Base-by-base conservation (phyloP, 768 basidiomycete species). In the Russula ochroleuca region DNA sequence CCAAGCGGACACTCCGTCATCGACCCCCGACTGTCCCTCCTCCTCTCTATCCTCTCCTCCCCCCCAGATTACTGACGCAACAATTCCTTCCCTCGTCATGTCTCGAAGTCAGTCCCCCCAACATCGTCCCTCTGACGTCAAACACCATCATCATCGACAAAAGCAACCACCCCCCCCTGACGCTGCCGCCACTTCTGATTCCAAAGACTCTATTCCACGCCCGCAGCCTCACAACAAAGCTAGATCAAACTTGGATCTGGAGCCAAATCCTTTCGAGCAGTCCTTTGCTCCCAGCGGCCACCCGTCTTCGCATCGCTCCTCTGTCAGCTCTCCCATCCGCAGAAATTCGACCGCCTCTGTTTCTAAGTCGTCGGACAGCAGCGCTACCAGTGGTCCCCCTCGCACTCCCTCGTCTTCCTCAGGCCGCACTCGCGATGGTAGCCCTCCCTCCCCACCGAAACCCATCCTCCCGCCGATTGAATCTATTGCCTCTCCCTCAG, bases 231-330 rank as follows among this genome's bases (percentile, higher is more conserved):
- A 15, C 61, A 68, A 15, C 61, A 68, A 56, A 79, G 40, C 81
- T 9, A 83, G 73, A 83, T 78, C 28, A 80, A 87, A 88, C 71
- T 86, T 90, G 73, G 80, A 82, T 73, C 81, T 90, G 40, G 94
- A 96, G 71, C 90, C 88, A 0, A 96, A 96, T 72, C 94, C 94
- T 0, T 97, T 97, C 72, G 96, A 99, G 72, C 91, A 94, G 75
- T 94, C 92, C 59, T 98, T 98, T 73, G 86, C 88, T 40, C 77
- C 61, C 69, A 74, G 60, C 10, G 19, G 40, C 71, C 80, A 62
- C n/a, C 37, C 62, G 15, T 67, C 70, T 15, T 68, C 69, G 53
- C 69, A 71, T 51, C 69, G 74, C 45, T 72, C 76, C 43, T 71
- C 73, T n/a, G 64, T 68, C 51, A 74, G 77, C 59, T 67, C 77